phyloP scores from a whole-genome alignment of 2,329 filamentous ascomycete species.

The Trematosphaeria pertusa region DNA sequence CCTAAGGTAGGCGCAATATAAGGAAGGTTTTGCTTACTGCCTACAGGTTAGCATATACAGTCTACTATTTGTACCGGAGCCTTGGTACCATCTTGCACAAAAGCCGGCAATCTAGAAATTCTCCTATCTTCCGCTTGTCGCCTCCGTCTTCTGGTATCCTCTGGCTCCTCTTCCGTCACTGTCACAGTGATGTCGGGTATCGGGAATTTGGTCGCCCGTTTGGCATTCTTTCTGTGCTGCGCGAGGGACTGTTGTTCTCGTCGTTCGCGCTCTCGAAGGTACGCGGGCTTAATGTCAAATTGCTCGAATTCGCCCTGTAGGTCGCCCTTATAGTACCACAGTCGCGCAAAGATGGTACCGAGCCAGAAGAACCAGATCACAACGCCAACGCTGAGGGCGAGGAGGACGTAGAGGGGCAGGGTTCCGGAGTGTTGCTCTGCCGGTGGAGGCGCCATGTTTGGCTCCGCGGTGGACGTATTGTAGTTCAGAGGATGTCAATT shows the following conservation, averaged over 20 bases:
- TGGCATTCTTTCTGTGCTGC: too few species aligned
- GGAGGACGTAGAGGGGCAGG: conserved; percentile 24
- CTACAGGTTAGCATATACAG: too few species aligned
- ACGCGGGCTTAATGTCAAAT: conserved; percentile 26
- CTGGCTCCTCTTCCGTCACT: conserved; percentile 6
- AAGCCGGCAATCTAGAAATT: conserved; percentile 32
- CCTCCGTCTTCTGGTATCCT: conserved; percentile 14
- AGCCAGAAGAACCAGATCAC: conserved; percentile 29
- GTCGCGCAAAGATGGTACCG: conserved; percentile 24
- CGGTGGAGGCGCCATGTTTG: too few species aligned
- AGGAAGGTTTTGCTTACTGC: too few species aligned
- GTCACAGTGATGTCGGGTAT: too few species aligned
- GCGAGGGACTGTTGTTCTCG: too few species aligned
- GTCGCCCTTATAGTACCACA: conserved; percentile 35
- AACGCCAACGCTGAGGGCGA: conserved; percentile 22
- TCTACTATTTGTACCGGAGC: too few species aligned
- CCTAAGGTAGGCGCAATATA: too few species aligned
- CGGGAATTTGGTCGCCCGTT: too few species aligned
- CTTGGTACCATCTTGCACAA: conserved; percentile 38
- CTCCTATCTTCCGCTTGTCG: conserved; percentile 29
- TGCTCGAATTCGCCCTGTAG: conserved; percentile 24
- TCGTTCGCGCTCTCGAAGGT: conserved; percentile 12
- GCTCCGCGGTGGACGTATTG: too few species aligned
- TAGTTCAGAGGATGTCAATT: too few species aligned
- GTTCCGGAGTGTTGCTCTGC: too few species aligned